These are phyloP conservation scores for Neospermospora avenae DNA, from an alignment of 2,329 filamentous ascomycete species.

Conservation along the genomic window DNA sequence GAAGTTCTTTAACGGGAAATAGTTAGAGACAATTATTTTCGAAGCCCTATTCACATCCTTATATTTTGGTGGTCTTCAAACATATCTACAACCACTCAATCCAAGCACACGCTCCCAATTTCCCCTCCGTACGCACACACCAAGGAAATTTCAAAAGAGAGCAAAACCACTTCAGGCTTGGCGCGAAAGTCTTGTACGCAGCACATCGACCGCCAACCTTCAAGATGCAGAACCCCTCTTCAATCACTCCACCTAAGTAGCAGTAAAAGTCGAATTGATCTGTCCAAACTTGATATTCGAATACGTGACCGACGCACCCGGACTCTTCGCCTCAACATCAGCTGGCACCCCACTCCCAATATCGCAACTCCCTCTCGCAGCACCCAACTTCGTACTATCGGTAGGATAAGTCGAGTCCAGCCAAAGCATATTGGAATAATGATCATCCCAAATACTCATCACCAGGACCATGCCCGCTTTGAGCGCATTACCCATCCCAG, in stretches of 20 bases:
- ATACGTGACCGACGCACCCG: constrained; percentile 42
- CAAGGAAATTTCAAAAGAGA: neutral
- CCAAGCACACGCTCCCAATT: neutral
- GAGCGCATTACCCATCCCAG: constrained; percentile 52
- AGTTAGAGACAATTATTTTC: neutral
- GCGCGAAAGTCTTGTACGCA: neutral
- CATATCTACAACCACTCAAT: constrained; percentile 5
- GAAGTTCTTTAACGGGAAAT: neutral
- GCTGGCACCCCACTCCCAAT: constrained; percentile 48
- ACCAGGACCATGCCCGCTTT: constrained; percentile 51
- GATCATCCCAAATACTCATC: constrained; percentile 54
- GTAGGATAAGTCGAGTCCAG: constrained; percentile 64
- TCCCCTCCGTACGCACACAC: neutral
- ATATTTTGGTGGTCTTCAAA: neutral
- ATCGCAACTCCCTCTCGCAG: constrained; percentile 52
- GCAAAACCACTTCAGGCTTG: neutral
- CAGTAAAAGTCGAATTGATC: constrained; percentile 31
- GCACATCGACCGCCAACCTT: no score
- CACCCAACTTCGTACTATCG: constrained; percentile 41
- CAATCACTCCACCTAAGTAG: neutral
- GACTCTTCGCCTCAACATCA: constrained; percentile 44
- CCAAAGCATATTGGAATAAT: constrained; percentile 69
- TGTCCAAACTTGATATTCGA: constrained; percentile 33
- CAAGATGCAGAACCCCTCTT: neutral
- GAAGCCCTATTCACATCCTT: constrained; percentile 2